These are phyloP conservation scores for Haplosporangium sp. DNA, from an alignment of 371 early-diverging fungal species.

Conservation along the genomic window DNA sequence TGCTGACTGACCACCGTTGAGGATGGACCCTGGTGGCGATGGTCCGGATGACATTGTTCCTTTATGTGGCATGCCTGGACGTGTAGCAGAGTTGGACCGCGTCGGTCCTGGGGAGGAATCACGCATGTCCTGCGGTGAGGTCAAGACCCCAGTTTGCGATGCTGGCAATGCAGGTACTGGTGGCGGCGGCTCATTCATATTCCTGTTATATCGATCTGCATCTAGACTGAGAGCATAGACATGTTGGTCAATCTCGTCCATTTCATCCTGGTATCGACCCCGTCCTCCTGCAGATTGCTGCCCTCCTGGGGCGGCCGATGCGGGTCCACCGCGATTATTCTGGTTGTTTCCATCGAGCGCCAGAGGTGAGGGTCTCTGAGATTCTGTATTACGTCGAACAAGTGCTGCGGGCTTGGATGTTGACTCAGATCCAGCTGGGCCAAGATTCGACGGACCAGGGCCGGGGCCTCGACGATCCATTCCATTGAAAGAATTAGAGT, in stretches of 20 bases:
- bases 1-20: no score
- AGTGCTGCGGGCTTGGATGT: constrained; percentile 13
- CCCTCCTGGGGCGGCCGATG: constrained; percentile 22
- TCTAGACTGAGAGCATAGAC: constrained; percentile 32
- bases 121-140: constrained; percentile 2
- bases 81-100: constrained; percentile 26
- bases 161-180: no score
- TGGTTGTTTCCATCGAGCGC: constrained; percentile 12
- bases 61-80: constrained; percentile 12
- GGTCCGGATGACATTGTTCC: constrained; percentile 5
- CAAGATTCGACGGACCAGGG: constrained; percentile 33
- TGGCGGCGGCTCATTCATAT: not conserved
- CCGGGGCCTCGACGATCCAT: constrained; percentile 19
- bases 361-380: constrained; percentile 34
- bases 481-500: constrained; percentile 36
- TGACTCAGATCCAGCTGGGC: constrained; percentile 54
- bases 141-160: no score
- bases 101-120: constrained; percentile 1
- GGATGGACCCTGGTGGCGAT: constrained; percentile 3
- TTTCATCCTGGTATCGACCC: constrained; percentile 35
- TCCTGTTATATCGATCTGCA: constrained; percentile 5
- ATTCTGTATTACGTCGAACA: constrained; percentile 43
- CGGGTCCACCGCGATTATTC: constrained; percentile 3
- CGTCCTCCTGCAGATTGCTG: constrained; percentile 6
- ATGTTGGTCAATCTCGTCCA: constrained; percentile 42